Evolutionary conservation across 129 eudicot species (phyloP), one percentile per base, ranked within the genome.

Genomic region (Arctium lappa): DNA sequence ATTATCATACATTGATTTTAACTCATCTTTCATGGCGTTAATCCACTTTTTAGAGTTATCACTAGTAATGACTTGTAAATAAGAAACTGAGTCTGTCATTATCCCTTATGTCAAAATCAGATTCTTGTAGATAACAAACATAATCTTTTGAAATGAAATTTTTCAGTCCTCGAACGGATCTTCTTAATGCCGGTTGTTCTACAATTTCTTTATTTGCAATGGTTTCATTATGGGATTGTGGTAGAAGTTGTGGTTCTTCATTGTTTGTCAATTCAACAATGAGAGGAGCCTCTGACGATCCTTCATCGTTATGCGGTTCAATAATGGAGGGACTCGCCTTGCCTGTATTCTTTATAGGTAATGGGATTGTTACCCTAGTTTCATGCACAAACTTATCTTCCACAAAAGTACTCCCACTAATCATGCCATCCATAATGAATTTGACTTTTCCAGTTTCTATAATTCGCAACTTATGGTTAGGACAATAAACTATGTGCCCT

Each of bases 61-160:
- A 22, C 27, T 22, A 22, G 27, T 22, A 22, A 22, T 22, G 33
- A 6, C 60, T 39, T 74, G 38, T 37, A 32, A 34, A 74, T 18
- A 74, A 5, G 78, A 39, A 74, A 74, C 31, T 39, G 62, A 62
- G 37, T 74, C 78, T 18, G 39, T 74, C 62, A 74, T 74, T 74
- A 74, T 39, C 56, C 29, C 33, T 22, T 22, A 2, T 39, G 29
- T 39, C 53, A 74, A 74, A 16, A 39, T 74, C 56, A 74, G 50
- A 36, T 74, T 74, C 78, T 34, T 15, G 37, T 74, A 30, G 27
- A 66, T 22, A 66, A 30, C 72, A 65, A 44, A 44, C 53, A 44
- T 8, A 44, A 44, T 44, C 13, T 44, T 44, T 44, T 44, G 53
- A 46, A 46, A 46, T 46, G 56, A 3, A 3, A 8, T 9, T 44